Conservation (phyloP, 129 eudicot species). For the Saussurea involucrata region DNA sequence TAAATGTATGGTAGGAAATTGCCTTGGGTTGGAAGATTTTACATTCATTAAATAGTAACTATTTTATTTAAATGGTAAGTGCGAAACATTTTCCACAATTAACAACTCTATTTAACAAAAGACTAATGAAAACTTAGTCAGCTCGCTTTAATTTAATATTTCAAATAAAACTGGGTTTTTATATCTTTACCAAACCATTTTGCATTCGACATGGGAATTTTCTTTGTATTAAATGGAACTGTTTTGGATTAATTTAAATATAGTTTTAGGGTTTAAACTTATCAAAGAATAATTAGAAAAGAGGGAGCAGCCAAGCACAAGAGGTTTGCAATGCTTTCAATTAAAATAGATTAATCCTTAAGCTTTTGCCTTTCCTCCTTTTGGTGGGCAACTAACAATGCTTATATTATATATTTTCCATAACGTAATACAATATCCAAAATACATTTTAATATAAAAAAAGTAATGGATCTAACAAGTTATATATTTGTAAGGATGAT, state of each 20-base stretch:
- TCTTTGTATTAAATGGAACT: background rate
- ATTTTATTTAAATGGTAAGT: too few species aligned
- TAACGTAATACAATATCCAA: background rate
- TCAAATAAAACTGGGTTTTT: background rate
- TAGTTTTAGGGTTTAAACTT: slow-evolving; percentile 3
- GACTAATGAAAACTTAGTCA: background rate
- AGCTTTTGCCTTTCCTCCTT: slow-evolving; percentile 23
- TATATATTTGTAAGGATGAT: background rate
- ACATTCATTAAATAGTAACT: background rate
- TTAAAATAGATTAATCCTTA: slow-evolving; percentile 19
- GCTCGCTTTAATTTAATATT: background rate
- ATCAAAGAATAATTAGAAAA: slow-evolving; percentile 27
- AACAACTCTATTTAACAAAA: background rate
- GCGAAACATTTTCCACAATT: too few species aligned
- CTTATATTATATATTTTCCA: background rate
- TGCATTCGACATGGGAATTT: background rate
- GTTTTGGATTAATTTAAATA: slow-evolving; percentile 14
- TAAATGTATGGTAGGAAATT: background rate
- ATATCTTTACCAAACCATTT: background rate
- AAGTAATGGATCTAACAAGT: background rate
- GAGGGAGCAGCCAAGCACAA: slow-evolving; percentile 36
- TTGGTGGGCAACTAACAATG: slow-evolving; percentile 27
- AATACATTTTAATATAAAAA: background rate
- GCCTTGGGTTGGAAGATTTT: background rate
- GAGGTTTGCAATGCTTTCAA: slow-evolving; percentile 21